Evolutionary conservation across 2,329 filamentous ascomycete genomes (phyloP).

Genomic region (Bretziella fagacearum): DNA sequence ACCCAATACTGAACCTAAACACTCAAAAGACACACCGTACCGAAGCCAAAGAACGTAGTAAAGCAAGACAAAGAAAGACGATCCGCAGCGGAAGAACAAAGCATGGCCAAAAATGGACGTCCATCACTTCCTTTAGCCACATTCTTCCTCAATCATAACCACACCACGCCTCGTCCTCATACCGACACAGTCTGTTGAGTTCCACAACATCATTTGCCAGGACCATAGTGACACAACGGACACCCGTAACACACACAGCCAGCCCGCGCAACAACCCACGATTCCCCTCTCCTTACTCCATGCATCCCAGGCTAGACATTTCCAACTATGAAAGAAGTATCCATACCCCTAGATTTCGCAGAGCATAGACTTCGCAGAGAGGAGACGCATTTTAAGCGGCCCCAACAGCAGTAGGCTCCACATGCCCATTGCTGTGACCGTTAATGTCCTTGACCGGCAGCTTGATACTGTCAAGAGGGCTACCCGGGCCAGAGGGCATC

Average conservation of each 20-base stretch:
- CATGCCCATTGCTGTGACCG: constrained; percentile 4
- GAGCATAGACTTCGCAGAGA: no score
- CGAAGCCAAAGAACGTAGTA: not conserved
- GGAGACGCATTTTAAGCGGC: constrained; percentile 6
- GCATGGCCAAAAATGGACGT: no score
- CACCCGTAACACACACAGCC: not conserved
- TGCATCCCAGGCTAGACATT: no score
- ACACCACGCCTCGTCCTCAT: not conserved
- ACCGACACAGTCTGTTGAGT: not conserved
- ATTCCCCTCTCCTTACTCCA: no score
- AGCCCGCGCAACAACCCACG: not conserved
- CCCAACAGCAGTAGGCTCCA: constrained; percentile 6
- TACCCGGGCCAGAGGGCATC: constrained; percentile 20
- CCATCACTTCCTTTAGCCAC: not conserved
- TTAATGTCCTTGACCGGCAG: constrained; percentile 10
- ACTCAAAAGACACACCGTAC: constrained; percentile 1
- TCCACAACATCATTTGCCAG: not conserved
- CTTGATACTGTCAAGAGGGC: constrained; percentile 14
- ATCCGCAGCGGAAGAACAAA: not conserved
- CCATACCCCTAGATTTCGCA: no score
- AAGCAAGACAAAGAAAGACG: not conserved
- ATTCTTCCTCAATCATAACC: not conserved
- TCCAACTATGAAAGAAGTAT: no score
- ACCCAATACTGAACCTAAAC: not conserved
- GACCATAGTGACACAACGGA: not conserved